Conservation (phyloP, 2,329 filamentous ascomycete species). For the Aspergillus quadricinctus region DNA sequence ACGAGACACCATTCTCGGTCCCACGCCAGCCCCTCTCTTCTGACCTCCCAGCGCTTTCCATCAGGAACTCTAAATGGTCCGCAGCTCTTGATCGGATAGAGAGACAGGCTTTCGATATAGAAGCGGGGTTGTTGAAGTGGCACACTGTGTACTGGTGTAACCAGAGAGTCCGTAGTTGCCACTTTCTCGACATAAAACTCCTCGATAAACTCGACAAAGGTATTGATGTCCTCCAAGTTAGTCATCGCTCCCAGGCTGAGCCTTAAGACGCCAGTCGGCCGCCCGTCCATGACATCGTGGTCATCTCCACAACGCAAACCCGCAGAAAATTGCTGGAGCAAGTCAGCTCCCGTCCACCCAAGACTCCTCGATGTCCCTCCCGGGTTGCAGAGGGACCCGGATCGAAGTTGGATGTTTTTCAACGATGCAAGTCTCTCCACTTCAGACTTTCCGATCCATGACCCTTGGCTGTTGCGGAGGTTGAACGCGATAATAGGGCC, state of each 20-base stretch:
- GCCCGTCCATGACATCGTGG: slow-evolving; percentile 75
- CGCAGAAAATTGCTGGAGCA: slow-evolving; percentile 76
- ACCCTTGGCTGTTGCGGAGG: slow-evolving; percentile 61
- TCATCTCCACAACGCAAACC: slow-evolving; percentile 82
- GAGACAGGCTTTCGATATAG: slow-evolving; percentile 60
- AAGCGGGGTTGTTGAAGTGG: slow-evolving; percentile 27
- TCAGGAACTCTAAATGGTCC: slow-evolving; percentile 68
- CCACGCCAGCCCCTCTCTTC: slow-evolving; percentile 80
- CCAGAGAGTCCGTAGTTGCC: slow-evolving; percentile 14
- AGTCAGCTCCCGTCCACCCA: slow-evolving; percentile 72
- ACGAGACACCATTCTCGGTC: slow-evolving; percentile 96
- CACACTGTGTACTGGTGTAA: slow-evolving; percentile 11
- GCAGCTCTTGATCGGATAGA: slow-evolving; percentile 96
- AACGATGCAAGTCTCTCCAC: slow-evolving; percentile 81
- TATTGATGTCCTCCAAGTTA: slow-evolving; percentile 66
- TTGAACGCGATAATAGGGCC: slow-evolving; percentile 86
- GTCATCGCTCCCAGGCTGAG: slow-evolving; percentile 90
- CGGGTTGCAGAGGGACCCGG: slow-evolving; percentile 87
- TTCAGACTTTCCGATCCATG: slow-evolving; percentile 76
- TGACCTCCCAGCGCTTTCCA: slow-evolving; percentile 67
- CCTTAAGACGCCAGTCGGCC: slow-evolving; percentile 81
- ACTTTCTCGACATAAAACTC: slow-evolving; percentile 59
- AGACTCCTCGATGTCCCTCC: slow-evolving; percentile 74
- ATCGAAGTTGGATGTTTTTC: slow-evolving; percentile 77
- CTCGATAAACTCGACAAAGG: slow-evolving; percentile 65